Conservation (phyloP, 108 stramenopile genomes). For the Cyclotella sp. region DNA sequence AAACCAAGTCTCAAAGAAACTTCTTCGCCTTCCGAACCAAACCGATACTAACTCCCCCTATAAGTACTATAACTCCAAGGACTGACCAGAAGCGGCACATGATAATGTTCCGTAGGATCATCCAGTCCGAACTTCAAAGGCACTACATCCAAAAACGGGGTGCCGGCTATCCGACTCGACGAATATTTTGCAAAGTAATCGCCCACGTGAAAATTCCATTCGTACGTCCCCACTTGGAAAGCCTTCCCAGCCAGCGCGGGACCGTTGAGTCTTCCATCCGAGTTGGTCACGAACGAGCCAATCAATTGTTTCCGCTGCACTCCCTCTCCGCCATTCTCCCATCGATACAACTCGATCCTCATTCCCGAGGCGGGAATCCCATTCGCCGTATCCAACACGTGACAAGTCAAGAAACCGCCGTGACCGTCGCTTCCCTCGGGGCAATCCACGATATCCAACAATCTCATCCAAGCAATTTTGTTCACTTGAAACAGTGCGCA, state of each 20-base stretch:
- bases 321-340: constrained; percentile 33
- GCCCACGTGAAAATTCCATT: constrained; percentile 84
- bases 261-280: constrained; percentile 83
- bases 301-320: constrained; percentile 36
- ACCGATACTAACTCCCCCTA: constrained; percentile 59
- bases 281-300: constrained; percentile 77
- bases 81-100: constrained; percentile 88
- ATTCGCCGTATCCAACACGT: constrained; percentile 89
- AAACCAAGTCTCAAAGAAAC: background rate
- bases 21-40: background rate
- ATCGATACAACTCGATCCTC: constrained; percentile 70
- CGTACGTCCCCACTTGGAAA: constrained; percentile 79
- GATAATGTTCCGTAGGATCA: constrained; percentile 93
- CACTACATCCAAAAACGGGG: constrained; percentile 85
- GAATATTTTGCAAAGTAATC: constrained; percentile 89
- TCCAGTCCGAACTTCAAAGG: constrained; percentile 91
- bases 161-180: constrained; percentile 56
- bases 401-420: constrained; percentile 87
- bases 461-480: constrained; percentile 94
- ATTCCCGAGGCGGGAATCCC: constrained; percentile 80
- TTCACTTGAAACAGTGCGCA: constrained; percentile 80
- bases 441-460: constrained; percentile 63
- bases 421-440: constrained; percentile 47
- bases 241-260: constrained; percentile 75
- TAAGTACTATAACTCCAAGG: constrained; percentile 92